A percentile compares a stretch with the other conserved stretches of the same genome.
phyloP scores from a whole-genome alignment of 2,329 filamentous ascomycete species.

The Fusarium decemcellulare region DNA sequence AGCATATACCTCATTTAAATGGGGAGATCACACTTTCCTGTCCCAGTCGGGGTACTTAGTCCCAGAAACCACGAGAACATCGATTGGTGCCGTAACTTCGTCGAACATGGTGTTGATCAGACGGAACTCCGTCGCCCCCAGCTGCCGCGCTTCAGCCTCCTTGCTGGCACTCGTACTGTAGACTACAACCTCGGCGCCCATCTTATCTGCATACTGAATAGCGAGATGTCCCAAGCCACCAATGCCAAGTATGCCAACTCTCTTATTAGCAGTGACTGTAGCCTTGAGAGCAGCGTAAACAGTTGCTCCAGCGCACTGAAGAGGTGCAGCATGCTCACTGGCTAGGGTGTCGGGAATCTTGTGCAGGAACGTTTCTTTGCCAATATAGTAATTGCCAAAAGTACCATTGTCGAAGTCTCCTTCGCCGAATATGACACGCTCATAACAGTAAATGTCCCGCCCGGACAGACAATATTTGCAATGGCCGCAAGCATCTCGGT shows the following conservation, averaged over 20 bases:
- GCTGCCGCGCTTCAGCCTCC: not conserved
- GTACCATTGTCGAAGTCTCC: constrained; percentile 25
- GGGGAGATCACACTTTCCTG: not conserved
- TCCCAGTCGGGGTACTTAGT: not conserved
- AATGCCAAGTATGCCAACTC: constrained; percentile 16
- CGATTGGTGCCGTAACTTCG: not conserved
- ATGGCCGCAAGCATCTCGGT: constrained; percentile 63
- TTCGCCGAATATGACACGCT: constrained; percentile 24
- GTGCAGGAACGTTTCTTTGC: constrained; percentile 19
- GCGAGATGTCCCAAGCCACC: constrained; percentile 22
- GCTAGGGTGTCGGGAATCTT: constrained; percentile 16
- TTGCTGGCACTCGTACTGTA: constrained; percentile 64
- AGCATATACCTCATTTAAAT: not conserved
- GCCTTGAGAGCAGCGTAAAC: constrained; percentile 18
- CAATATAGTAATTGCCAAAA: constrained; percentile 19
- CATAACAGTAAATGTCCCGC: constrained; percentile 24
- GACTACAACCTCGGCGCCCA: constrained; percentile 76
- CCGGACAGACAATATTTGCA: constrained; percentile 61
- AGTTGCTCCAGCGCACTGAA: constrained; percentile 23
- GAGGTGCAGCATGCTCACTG: constrained; percentile 22
- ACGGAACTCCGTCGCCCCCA: not conserved
- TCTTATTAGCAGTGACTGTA: not conserved
- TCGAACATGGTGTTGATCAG: too few species aligned
- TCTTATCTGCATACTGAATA: constrained; percentile 64
- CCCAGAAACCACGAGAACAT: not conserved